phyloP scores from a whole-genome alignment of 1,284 basidiomycete genomes.

The Xerocomus nothofagi region DNA sequence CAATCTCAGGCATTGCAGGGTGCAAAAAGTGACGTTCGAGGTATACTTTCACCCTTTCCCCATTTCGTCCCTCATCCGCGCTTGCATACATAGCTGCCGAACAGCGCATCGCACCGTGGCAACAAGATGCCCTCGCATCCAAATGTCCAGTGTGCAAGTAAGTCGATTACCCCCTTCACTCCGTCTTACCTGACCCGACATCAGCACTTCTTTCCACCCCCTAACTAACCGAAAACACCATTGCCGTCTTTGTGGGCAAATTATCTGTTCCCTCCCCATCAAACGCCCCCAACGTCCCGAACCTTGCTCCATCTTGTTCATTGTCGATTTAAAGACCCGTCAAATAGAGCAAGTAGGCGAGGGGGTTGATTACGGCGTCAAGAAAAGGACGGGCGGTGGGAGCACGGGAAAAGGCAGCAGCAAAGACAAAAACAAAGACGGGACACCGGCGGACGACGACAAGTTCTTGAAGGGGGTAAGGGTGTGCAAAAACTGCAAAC shows the following conservation, averaged over 20 bases:
- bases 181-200: not conserved
- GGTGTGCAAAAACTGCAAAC: slow-evolving; percentile 81
- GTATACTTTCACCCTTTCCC: slow-evolving; percentile 36
- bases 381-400: slow-evolving; percentile 39
- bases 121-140: slow-evolving; percentile 75
- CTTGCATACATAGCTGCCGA: slow-evolving; percentile 61
- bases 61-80: slow-evolving; percentile 9
- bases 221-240: slow-evolving; percentile 95
- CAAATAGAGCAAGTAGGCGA: slow-evolving; percentile 84
- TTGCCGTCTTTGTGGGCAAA: slow-evolving; percentile 90
- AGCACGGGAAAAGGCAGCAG: slow-evolving; percentile 32
- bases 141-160: slow-evolving; percentile 87
- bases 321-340: slow-evolving; percentile 74
- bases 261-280: slow-evolving; percentile 89
- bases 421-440: slow-evolving; percentile 43
- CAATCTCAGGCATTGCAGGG: slow-evolving; percentile 43
- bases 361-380: slow-evolving; percentile 83
- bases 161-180: slow-evolving; percentile 33
- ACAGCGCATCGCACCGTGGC: slow-evolving; percentile 94
- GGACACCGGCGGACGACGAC: slow-evolving; percentile 55
- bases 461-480: slow-evolving; percentile 82
- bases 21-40: slow-evolving; percentile 56
- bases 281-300: slow-evolving; percentile 68
- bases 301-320: slow-evolving; percentile 76
- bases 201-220: slow-evolving; percentile 80